These are phyloP conservation scores for Trifolium fragiferum DNA, from an alignment of 306 rosid species.

Conservation along the genomic window DNA sequence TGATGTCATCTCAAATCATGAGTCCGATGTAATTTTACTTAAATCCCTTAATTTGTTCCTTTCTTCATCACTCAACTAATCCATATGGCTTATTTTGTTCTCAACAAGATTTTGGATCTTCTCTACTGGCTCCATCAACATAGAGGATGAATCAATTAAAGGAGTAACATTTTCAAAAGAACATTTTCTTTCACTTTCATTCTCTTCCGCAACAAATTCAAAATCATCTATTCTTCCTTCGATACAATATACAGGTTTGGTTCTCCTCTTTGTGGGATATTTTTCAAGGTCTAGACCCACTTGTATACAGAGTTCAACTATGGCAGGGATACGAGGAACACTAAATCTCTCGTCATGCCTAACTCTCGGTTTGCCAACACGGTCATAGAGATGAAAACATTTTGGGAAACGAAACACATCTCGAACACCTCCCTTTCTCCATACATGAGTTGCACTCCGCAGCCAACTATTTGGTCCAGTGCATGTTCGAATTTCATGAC, in stretches of 20 bases:
- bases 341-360: slow-evolving; percentile 68
- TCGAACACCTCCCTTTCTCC: slow-evolving; percentile 74
- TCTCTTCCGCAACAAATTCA: slow-evolving; percentile 52
- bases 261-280: slow-evolving; percentile 76
- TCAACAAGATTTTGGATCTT: slow-evolving; percentile 37
- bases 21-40: slow-evolving; percentile 55
- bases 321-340: slow-evolving; percentile 72
- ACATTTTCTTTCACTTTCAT: slow-evolving; percentile 29
- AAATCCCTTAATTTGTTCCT: slow-evolving; percentile 45
- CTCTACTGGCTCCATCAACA: slow-evolving; percentile 36
- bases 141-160: slow-evolving; percentile 33
- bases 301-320: slow-evolving; percentile 83
- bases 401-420: slow-evolving; percentile 69
- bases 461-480: slow-evolving; percentile 64
- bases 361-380: slow-evolving; percentile 85
- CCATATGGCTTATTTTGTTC: slow-evolving; percentile 38
- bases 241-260: slow-evolving; percentile 74
- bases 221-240: slow-evolving; percentile 95
- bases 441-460: slow-evolving; percentile 66
- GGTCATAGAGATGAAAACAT: slow-evolving; percentile 82
- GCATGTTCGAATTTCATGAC: slow-evolving; percentile 87
- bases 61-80: slow-evolving; percentile 43
- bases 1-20: slow-evolving; percentile 77
- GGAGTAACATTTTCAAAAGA: slow-evolving; percentile 28
- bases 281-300: slow-evolving; percentile 73